Evolutionary conservation across 2,329 filamentous ascomycete genomes (phyloP), one percentile per base, ranked within the genome.

Genomic region (Monilinia aucupariae): DNA sequence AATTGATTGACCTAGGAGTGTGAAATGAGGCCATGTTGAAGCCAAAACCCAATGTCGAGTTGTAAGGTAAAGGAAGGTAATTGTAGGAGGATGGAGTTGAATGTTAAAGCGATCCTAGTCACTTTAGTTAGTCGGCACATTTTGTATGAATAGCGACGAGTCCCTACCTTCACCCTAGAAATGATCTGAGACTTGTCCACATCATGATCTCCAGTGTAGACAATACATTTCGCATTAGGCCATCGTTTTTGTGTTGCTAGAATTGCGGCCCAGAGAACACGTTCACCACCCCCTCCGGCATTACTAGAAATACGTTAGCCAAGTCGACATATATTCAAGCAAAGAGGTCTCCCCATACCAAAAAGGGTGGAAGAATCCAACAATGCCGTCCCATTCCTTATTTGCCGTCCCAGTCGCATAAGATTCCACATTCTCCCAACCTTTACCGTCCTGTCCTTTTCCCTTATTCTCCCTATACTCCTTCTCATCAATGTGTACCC

Each of bases 351-450:
- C 37, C 34, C 52, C 66, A 50, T 79, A 93, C 90, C 94, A 97
- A 75, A 97, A 99, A 1, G 94, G 94, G 75, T 99, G 94, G 74
- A 99, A 96, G 81, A 99, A 97, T 53, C 91, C 94, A 66, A 97
- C 85, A 60, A 97, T 86, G 39, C 92, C 92, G 66, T 87, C 81
- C 90, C 90, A 97, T 52, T 88, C 81, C 68, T 82, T 79, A 64
- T 74, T 73, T 30, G 77, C 76, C 54, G 74, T 76, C 47, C 78
- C 78, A 71, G 74, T 75, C 66, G 74, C 79, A 70, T 80, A 76
- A 43, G 79, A 76, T 64, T 87, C 83, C n/a, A 91, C 81, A 70
- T 85, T 86, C 74, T 90, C 86, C 87, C 87, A 90, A 58, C 86
- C 87, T 34, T 86, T 84, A 51, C 71, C 71, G 67, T 88, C 85